Base-by-base conservation (phyloP, 495 filamentous ascomycete species). In the Penicillium goetzii region DNA sequence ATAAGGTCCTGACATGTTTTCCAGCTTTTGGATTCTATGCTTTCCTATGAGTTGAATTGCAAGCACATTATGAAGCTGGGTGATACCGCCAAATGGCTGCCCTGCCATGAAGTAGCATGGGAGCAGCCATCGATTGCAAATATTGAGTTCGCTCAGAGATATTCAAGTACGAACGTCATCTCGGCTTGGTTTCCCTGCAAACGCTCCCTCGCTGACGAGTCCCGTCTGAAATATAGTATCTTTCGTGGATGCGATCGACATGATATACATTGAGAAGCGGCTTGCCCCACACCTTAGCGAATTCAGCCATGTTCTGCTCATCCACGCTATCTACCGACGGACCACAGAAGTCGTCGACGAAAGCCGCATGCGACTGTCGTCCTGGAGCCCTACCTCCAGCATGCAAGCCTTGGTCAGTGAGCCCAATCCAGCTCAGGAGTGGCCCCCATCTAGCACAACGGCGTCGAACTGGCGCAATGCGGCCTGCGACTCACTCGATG, bases 301-400 rank as follows among this genome's bases (percentile, higher is more conserved):
- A 6, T 41, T 57, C 36, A 57, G 55, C 36, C 36, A 57, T 10
- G 55, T 57, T 57, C 55, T 57, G 21, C 55, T 57, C 19, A 57
- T 57, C 10, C 55, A 36, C 36, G 55, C 55, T 15, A 57, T 57
- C 55, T 57, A 57, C 55, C 55, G 55, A 25, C 55, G 55, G 3
- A 57, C 55, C 33, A 40, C 34, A 15, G 55, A 57, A n/a, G 36
- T 57, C 34, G 2, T 25, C 34, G 55, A 57, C 23, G 19, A 57
- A 28, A 36, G 55, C 12, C 36, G 30, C 36, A 57, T 57, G 36
- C 55, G 36, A 43, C 25, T 57, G 21, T 57, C 23, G 2, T 23
- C 36, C 19, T 57, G 55, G 55, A 57, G 34, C 15, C 55, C 55
- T 15, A 57, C 55, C 28, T 23, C 15, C 33, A 57, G 55, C 10